Evolutionary conservation across 768 basidiomycete genomes (phyloP).

Genomic region (Rhizopogon rudus): DNA sequence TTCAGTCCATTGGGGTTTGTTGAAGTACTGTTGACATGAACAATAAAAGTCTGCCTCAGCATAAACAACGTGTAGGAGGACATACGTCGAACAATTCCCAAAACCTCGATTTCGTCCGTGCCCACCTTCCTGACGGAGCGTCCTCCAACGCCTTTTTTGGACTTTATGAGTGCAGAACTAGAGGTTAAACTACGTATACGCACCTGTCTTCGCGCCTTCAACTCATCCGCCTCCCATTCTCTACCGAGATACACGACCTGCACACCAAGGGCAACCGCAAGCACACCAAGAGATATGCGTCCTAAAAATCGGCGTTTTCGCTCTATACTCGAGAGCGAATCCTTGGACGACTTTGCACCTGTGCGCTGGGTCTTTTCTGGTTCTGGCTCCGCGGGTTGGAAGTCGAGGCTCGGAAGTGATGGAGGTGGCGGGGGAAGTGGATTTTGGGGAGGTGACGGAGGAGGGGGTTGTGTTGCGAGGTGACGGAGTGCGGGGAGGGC

Average conservation of each 20-base stretch:
- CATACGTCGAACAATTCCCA: conserved; percentile 66
- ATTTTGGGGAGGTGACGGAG: conserved; percentile 8
- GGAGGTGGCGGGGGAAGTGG: not conserved
- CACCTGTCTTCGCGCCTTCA: conserved; percentile 60
- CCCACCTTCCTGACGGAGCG: conserved; percentile 59
- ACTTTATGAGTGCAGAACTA: not conserved
- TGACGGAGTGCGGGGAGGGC: conserved; percentile 15
- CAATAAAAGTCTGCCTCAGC: not conserved
- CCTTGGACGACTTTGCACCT: conserved; percentile 74
- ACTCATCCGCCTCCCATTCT: conserved; percentile 73
- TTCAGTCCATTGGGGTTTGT: conserved; percentile 90
- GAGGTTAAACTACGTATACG: conserved; percentile 18
- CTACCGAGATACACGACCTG: conserved; percentile 66
- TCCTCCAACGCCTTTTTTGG: conserved; percentile 46
- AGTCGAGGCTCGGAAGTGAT: conserved; percentile 54
- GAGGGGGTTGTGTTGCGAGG: conserved; percentile 16
- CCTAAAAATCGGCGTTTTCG: conserved; percentile 54
- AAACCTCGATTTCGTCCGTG: conserved; percentile 57
- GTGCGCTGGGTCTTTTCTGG: conserved; percentile 47
- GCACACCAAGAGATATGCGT: conserved; percentile 46
- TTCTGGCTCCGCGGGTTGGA: conserved; percentile 48
- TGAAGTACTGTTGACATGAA: conserved; percentile 61
- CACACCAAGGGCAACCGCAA: conserved; percentile 52
- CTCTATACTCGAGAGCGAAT: conserved; percentile 77
- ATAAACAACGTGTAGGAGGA: conserved; percentile 2